Base-by-base conservation (phyloP, 805 yeast genomes). In the Ogataea trehaloabstinens region DNA sequence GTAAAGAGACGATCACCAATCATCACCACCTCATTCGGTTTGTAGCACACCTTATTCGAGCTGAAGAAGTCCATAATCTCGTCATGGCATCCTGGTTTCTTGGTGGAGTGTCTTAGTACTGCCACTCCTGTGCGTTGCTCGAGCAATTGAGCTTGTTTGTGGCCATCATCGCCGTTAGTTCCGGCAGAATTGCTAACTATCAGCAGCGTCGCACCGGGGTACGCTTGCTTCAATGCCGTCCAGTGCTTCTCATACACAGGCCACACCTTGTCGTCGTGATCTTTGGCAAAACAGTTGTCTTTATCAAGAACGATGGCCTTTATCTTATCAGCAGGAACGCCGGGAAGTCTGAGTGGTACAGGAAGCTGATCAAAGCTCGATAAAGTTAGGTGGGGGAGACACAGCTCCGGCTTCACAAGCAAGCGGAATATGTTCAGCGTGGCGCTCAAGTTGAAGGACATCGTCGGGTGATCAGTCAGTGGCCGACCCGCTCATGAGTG, bases 181-280 rank as follows among this genome's bases (percentile, higher is more conserved):
- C 99, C 99, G 0, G 98, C 97, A 0, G 95, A 85, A 54, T 91
- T 91, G 52, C 95, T 84, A 4, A 91, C 96, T 7, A 91, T 83
- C 25, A 88, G 66, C 16, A 90, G 59, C 8, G 69, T 68, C 4
- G 78, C 81, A 24, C 70, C 77, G 0, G 93, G 88, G 52, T 82
- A 87, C 2, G 60, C 50, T n/a, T 60, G 49, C 30, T 69, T 68
- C 35, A 87, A 61, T n/a, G 56, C 50, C 5, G 64, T 60, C 88
- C 93, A 88, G 30, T 68, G 63, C 7, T 60, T 61, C 50, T 55
- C 48, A 46, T 89, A 90, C 2, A 66, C 85, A 0, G 85, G 88
- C 85, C 87, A 89, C 1, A 91, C 85, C 42, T 77, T 74, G 43
- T 82, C 84, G 43, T 80, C 85, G 39, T 86, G 85, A 24, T 90